Conservation (phyloP, 768 basidiomycete genomes). For the Trametes cubensis region DNA sequence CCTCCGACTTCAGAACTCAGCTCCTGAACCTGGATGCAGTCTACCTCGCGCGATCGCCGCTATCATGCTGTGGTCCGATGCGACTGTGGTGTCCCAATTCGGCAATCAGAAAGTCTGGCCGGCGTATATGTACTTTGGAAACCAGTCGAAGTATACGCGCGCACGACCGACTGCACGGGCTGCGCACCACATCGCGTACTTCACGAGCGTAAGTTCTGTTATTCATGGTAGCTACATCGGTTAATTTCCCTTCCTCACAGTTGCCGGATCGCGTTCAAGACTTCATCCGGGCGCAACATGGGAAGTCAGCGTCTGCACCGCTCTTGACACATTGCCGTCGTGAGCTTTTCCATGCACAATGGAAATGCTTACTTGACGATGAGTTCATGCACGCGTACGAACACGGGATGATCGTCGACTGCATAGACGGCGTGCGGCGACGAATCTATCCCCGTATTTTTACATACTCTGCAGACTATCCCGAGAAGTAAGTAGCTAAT, state of each 20-base stretch:
- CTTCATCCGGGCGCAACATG: slow-evolving; percentile 22
- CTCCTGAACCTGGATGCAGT: slow-evolving; percentile 25
- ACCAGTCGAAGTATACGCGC: slow-evolving; percentile 45
- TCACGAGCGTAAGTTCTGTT: slow-evolving; percentile 39
- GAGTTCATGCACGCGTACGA: slow-evolving; percentile 29
- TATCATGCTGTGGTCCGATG: slow-evolving; percentile 38
- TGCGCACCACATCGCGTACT: slow-evolving; percentile 46
- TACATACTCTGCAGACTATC: slow-evolving; percentile 37
- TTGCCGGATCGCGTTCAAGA: slow-evolving; percentile 40
- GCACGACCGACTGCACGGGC: slow-evolving; percentile 35
- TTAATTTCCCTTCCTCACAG: slow-evolving; percentile 21
- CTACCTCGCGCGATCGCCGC: slow-evolving; percentile 26
- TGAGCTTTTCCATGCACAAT: slow-evolving; percentile 34
- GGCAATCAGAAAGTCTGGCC: slow-evolving; percentile 41
- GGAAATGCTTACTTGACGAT: slow-evolving; percentile 28
- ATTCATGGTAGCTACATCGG: neutral
- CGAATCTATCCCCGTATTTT: slow-evolving; percentile 31
- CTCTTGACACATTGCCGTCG: slow-evolving; percentile 37
- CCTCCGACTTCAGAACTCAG: slow-evolving; percentile 18
- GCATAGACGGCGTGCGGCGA: slow-evolving; percentile 30
- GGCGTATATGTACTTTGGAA: slow-evolving; percentile 43
- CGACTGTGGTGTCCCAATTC: slow-evolving; percentile 37
- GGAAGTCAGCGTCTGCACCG: slow-evolving; percentile 13
- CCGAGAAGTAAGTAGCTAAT: slow-evolving; percentile 40
- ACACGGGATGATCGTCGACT: slow-evolving; percentile 31